A percentile compares a stretch with the other conserved stretches of the same genome.
These are phyloP conservation scores for Fomitopsis pinicola DNA, from an alignment of 1,284 basidiomycete species.

Conservation along the genomic window DNA sequence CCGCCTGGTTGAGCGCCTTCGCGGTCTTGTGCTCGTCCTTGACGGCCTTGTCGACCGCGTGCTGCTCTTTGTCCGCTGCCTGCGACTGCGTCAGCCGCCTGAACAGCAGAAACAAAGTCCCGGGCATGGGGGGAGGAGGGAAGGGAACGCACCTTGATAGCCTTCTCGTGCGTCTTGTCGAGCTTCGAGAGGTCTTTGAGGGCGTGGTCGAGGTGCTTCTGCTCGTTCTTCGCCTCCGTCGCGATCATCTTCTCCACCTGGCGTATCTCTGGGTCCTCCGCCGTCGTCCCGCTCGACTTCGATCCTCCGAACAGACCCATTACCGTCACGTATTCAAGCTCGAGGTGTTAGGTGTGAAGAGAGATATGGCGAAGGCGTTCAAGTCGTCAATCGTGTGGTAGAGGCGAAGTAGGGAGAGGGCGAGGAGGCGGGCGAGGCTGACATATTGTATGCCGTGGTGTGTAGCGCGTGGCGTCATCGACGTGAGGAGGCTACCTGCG, in stretches of 20 bases:
- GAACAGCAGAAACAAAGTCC: not conserved
- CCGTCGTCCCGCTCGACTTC: slow-evolving; percentile 12
- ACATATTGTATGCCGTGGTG: not conserved
- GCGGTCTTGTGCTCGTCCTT: slow-evolving; percentile 43
- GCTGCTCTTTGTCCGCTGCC: slow-evolving; percentile 40
- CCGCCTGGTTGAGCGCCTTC: slow-evolving; percentile 42
- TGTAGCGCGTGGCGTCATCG: not conserved
- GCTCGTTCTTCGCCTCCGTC: slow-evolving; percentile 44
- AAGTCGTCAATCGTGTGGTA: not conserved
- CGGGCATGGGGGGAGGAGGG: not conserved
- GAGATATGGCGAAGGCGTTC: not conserved
- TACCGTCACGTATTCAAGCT: not conserved
- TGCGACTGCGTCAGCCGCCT: slow-evolving; percentile 17
- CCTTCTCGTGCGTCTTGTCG: slow-evolving; percentile 42
- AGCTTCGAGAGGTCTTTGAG: slow-evolving; percentile 42
- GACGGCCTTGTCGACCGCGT: slow-evolving; percentile 41
- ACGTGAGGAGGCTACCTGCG: not conserved
- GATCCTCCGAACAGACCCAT: slow-evolving; percentile 24
- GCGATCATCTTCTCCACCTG: slow-evolving; percentile 42
- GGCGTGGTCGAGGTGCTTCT: slow-evolving; percentile 38
- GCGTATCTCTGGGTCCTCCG: slow-evolving; percentile 29
- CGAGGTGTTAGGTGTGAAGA: not conserved
- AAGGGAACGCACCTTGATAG: slow-evolving; percentile 38
- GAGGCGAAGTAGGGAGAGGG: not conserved
- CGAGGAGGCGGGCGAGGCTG: not conserved